Base-by-base conservation (phyloP, 306 rosid genomes). In the Carpinus fangiana region DNA sequence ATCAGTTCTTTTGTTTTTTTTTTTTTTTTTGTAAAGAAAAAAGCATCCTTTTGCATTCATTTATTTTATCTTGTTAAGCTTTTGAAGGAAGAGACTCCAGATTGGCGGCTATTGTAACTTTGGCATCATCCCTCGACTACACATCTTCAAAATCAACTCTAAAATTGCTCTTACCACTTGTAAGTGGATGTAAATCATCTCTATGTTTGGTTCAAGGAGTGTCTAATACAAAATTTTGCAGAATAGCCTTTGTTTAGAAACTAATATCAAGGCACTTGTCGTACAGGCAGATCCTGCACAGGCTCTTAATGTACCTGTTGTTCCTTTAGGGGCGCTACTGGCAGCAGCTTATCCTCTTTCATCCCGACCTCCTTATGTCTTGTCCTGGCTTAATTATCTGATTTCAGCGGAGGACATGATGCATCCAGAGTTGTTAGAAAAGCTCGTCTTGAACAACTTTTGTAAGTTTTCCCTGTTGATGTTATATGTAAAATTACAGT, bases 231-330 rank as follows among this genome's bases (percentile, higher is more conserved):
- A 18, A 36, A 34, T 12, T 76, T 59, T 50, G 53, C 60, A 17
- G 60, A 77, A 70, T 78, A 77, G 68, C 73, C 55, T 59, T 11
- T 82, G 75, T 20, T 36, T 18, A 31, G 65, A 73, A 60, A 52
- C 74, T 92, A 55, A 90, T 71, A 57, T 80, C 57, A 23, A 81
- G 78, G 71, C 73, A 65, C 56, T 77, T 94, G 73, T 67, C 80
- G 13, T 81, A 83, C 94, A 96, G 99, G 99, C 98, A 62, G 99
- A 96, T 82, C 99, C 99, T 17, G 99, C 99, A 13, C 93, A 96
- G 89, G 99, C 93, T 80, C 89, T 96, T 76, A 96, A 87, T 79
- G 96, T 96, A 68, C 99, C 98, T 74, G 93, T 86, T 79, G 90
- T 96, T 83, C 99, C 99, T 78, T 87, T 93, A 76, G 99, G 99